Evolutionary conservation across 2,329 filamentous ascomycete species (phyloP).

Genomic region (Bipolaris zeicola): DNA sequence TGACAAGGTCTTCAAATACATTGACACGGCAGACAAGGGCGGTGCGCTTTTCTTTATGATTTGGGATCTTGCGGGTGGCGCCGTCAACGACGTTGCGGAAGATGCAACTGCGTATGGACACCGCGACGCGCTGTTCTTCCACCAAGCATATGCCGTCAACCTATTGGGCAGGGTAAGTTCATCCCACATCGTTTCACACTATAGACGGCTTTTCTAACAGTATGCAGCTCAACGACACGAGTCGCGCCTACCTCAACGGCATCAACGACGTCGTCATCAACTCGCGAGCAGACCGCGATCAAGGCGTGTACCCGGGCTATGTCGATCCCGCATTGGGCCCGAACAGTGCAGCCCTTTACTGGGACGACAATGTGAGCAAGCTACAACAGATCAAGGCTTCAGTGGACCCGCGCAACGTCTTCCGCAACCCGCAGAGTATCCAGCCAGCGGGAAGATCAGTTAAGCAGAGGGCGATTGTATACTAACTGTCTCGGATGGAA

Average conservation of each 20-base stretch:
- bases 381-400: conserved; percentile 48
- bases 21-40: conserved; percentile 41
- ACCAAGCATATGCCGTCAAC: conserved; percentile 47
- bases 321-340: conserved; percentile 55
- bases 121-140: conserved; percentile 43
- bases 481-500: neutral
- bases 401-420: conserved; percentile 49
- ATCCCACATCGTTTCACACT: neutral
- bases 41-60: conserved; percentile 43
- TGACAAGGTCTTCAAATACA: conserved; percentile 42
- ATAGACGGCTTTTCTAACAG: neutral
- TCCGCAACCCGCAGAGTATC: conserved; percentile 46
- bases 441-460: conserved; percentile 22
- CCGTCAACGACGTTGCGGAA: conserved; percentile 38
- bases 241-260: conserved; percentile 48
- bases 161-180: conserved; percentile 28
- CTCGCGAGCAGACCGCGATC: conserved; percentile 38
- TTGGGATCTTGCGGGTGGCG: conserved; percentile 44
- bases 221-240: conserved; percentile 37
- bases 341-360: conserved; percentile 55
- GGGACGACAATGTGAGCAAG: conserved; percentile 45
- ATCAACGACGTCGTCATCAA: conserved; percentile 48
- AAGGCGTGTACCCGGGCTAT: conserved; percentile 60
- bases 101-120: conserved; percentile 44
- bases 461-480: neutral